Evolutionary conservation across 2,329 filamentous ascomycete genomes (phyloP), one percentile per base, ranked within the genome.

Genomic region (Ophiostoma sp.): DNA sequence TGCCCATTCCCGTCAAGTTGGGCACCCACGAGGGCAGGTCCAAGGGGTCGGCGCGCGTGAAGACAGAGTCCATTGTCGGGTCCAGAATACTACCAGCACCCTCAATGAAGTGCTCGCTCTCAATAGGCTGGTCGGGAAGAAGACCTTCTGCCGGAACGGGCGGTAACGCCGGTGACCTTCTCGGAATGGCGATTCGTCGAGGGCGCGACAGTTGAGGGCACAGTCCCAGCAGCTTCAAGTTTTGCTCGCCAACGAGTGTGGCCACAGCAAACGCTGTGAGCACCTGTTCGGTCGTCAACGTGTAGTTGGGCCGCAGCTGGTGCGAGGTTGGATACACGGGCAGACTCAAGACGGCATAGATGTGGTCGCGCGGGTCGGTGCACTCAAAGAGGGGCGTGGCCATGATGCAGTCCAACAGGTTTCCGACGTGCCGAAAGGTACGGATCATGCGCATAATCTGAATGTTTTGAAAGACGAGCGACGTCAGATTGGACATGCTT

Each of bases 21-120:
- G 66, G 66, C 31, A 69, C 66, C 66, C 66, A 69, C n/a, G 66
- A 57, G 19, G 66, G 66, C 31, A 69, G 48, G 31, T 55, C 48
- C 8, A 69, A n/a, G 3, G 66, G 66, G 9, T 55, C 48, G 2
- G 48, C 22, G 4, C 0, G 19, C 19, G 48, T 15, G 17, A 39
- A 55, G n/a, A 63, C 33, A 9, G 19, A 3, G 59, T 63, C 59
- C 19, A 12, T 12, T 7, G 59, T 22, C 3, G 31, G 0, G 17
- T 63, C 19, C 17, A 63, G 11, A 19, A 63, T 19, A 31, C 15
- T 63, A 17, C 57, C 17, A 31, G 57, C 57, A 8, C 19, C 33
- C 1, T 63, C 19, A 33, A 22, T 12, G 19, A 22, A 15, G 6
- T 22, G 2, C 7, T 39, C 12, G 55, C 28, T 33, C 7, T 11